Percentiles rank a stretch among this genome's conserved stretches.
Conservation (phyloP, 257 asterid genomes). For the Marsdenia floribunda region DNA sequence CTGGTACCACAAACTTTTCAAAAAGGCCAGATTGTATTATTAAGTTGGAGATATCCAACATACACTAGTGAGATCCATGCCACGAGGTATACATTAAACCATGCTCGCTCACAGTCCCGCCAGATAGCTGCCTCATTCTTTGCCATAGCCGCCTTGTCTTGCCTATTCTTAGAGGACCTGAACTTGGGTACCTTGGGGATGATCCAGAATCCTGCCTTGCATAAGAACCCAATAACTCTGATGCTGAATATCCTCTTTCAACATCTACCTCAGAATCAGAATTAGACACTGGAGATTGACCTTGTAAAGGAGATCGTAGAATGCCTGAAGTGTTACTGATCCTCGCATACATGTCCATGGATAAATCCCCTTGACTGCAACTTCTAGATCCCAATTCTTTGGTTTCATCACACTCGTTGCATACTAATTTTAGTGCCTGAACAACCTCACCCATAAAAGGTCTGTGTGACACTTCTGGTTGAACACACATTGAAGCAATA, state of each 20-base stretch:
- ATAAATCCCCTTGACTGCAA: conserved; percentile 42
- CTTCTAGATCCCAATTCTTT: conserved; percentile 38
- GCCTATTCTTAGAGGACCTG: conserved; percentile 60
- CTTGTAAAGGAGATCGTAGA: conserved; percentile 29
- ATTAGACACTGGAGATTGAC: conserved; percentile 40
- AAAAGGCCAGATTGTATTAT: background rate
- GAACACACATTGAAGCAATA: conserved; percentile 90
- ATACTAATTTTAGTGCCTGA: conserved; percentile 79
- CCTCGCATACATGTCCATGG: conserved; percentile 34
- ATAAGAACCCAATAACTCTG: conserved; percentile 52
- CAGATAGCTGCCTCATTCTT: conserved; percentile 48
- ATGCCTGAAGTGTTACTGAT: conserved; percentile 23
- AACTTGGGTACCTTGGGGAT: conserved; percentile 63
- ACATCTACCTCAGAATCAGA: conserved; percentile 49
- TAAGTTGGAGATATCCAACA: background rate
- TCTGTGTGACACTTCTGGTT: conserved; percentile 86
- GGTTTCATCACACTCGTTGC: conserved; percentile 54
- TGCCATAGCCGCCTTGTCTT: conserved; percentile 52
- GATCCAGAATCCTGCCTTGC: conserved; percentile 44
- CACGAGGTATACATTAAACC: conserved; percentile 42
- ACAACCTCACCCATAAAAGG: conserved; percentile 98
- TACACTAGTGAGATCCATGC: conserved; percentile 48
- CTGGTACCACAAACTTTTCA: background rate
- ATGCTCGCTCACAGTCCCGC: conserved; percentile 76
- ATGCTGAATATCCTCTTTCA: conserved; percentile 67